Conservation (phyloP, 345 rosid genomes). For the Aegle marmelos region DNA sequence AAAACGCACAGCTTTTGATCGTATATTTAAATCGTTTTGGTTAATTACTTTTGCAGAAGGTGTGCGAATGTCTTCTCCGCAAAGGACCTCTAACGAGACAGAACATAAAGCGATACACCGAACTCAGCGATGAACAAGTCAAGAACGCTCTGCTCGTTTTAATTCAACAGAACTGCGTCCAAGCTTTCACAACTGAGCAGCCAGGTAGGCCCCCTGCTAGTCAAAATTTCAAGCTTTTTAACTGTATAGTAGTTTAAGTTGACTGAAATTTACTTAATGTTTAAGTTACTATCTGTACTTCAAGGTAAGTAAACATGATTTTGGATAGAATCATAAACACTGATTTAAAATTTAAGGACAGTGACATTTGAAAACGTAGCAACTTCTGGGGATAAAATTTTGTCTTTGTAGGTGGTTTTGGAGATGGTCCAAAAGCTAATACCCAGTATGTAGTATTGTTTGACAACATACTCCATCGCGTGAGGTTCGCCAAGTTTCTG, state of each 20-base stretch:
- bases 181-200: conserved; percentile 58
- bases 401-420: conserved; percentile 38
- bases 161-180: conserved; percentile 86
- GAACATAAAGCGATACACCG: conserved; percentile 43
- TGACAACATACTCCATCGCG: conserved; percentile 65
- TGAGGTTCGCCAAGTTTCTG: conserved; percentile 66
- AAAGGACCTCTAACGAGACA: conserved; percentile 53
- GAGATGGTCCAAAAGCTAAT: conserved; percentile 36
- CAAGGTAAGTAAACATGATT: neutral
- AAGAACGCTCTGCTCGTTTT: conserved; percentile 63
- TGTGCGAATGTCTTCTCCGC: conserved; percentile 76
- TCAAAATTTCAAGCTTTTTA: neutral
- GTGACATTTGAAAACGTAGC: neutral
- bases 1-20: neutral
- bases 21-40: too few relatives aligned
- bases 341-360: neutral
- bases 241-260: neutral
- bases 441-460: conserved; percentile 61
- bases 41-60: conserved; percentile 47
- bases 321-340: neutral
- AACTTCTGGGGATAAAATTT: neutral
- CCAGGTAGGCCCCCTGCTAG: conserved; percentile 18
- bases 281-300: neutral
- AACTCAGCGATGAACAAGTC: conserved; percentile 44
- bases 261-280: neutral